Evolutionary conservation across 257 asterid genomes (phyloP).

Genomic region (Handroanthus guayacan): DNA sequence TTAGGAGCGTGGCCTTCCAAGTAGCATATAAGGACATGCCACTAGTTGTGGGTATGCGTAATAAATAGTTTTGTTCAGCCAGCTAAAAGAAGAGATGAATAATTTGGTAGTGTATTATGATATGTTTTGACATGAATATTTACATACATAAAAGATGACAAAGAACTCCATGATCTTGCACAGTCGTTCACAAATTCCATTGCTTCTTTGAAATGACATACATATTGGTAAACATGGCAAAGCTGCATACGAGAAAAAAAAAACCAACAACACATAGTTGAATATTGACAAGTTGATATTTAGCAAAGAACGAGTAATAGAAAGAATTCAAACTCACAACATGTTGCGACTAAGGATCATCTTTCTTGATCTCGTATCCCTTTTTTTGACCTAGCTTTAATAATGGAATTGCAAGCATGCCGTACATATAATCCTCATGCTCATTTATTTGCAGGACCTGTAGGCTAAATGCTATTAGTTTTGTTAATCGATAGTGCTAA

Average conservation of each 20-base stretch:
- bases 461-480: conserved; percentile 27
- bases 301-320: conserved; percentile 5
- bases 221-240: conserved; percentile 90
- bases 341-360: conserved; percentile 94
- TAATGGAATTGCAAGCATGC: conserved; percentile 91
- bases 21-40: conserved; percentile 42
- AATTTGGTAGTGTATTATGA: conserved; percentile 4
- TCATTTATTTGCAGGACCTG: conserved; percentile 81
- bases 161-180: conserved; percentile 74
- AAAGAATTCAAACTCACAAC: conserved; percentile 63
- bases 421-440: conserved; percentile 68
- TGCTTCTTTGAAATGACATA: conserved; percentile 92
- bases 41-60: conserved; percentile 87
- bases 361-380: conserved; percentile 74
- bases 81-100: conserved; percentile 20
- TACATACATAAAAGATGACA: conserved; percentile 88
- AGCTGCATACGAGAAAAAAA: conserved; percentile 58
- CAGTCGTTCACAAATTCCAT: conserved; percentile 83
- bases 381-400: conserved; percentile 80
- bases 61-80: conserved; percentile 40
- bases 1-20: conserved; percentile 82
- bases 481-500: background rate
- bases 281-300: background rate
- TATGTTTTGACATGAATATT: background rate
- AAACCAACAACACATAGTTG: conserved; percentile 15